Evolutionary conservation across 768 basidiomycete species (phyloP).

Genomic region (Boletus eberwhitei): DNA sequence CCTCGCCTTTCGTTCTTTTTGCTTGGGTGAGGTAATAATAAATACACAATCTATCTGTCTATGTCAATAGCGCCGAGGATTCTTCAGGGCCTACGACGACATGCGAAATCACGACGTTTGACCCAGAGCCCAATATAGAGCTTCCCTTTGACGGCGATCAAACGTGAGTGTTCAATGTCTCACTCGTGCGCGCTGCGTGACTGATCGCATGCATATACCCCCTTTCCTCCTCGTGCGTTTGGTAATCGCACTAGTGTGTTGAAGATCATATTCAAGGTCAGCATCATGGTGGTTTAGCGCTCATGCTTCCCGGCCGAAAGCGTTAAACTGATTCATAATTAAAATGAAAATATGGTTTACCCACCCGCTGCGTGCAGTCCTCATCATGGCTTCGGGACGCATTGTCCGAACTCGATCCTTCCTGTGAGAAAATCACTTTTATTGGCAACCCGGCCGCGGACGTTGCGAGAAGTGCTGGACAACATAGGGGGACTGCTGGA

Average conservation of each 20-base stretch:
- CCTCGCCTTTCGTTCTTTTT: neutral
- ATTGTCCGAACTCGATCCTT: constrained; percentile 85
- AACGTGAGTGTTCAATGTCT: constrained; percentile 39
- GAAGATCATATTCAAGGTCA: constrained; percentile 82
- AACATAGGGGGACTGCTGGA: constrained; percentile 10
- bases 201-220: constrained; percentile 4
- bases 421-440: constrained; percentile 82
- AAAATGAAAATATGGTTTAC: neutral
- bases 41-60: neutral
- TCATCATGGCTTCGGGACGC: constrained; percentile 95
- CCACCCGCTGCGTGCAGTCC: constrained; percentile 31
- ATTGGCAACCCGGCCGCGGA: constrained; percentile 63
- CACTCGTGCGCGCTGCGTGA: neutral
- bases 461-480: constrained; percentile 6
- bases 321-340: neutral
- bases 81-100: constrained; percentile 79
- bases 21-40: constrained; percentile 3
- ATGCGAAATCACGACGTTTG: constrained; percentile 83
- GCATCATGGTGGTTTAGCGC: constrained; percentile 6
- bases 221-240: neutral
- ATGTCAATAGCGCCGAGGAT: constrained; percentile 60
- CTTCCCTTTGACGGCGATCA: constrained; percentile 71
- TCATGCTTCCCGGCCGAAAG: neutral
- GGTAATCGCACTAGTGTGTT: constrained; percentile 47
- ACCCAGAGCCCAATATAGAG: constrained; percentile 77